phyloP scores from a whole-genome alignment of 306 rosid genomes.

The Adenanthera pavonina region DNA sequence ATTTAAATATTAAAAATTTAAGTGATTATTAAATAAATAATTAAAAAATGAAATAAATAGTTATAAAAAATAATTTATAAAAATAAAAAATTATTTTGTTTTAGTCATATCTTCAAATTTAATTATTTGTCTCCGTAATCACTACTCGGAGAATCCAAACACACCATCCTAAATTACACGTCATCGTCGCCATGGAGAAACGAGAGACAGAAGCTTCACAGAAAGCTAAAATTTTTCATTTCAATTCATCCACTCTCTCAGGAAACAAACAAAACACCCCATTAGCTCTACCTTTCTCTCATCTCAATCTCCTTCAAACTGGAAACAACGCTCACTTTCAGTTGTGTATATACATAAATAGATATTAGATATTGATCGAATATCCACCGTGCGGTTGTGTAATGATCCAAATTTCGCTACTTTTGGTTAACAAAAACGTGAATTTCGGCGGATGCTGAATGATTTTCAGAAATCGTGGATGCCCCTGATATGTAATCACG shows the following conservation, averaged over 20 bases:
- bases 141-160: no score
- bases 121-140: no score
- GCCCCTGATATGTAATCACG: conserved; percentile 60
- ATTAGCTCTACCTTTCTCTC: background rate
- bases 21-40: no score
- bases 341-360: background rate
- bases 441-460: conserved; percentile 57
- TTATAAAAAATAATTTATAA: no score
- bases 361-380: background rate
- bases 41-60: no score
- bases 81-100: no score
- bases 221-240: conserved; percentile 1
- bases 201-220: background rate
- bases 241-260: background rate
- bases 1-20: no score
- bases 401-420: conserved; percentile 45
- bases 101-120: no score
- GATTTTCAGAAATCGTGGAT: conserved; percentile 58
- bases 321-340: background rate
- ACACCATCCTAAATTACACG: background rate
- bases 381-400: conserved; percentile 42
- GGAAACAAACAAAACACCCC: background rate
- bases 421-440: conserved; percentile 37
- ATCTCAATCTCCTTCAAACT: conserved; percentile 6
- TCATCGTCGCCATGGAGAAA: background rate